Evolutionary conservation across 2,329 filamentous ascomycete genomes (phyloP).

Genomic region (Fusarium verrucosum): DNA sequence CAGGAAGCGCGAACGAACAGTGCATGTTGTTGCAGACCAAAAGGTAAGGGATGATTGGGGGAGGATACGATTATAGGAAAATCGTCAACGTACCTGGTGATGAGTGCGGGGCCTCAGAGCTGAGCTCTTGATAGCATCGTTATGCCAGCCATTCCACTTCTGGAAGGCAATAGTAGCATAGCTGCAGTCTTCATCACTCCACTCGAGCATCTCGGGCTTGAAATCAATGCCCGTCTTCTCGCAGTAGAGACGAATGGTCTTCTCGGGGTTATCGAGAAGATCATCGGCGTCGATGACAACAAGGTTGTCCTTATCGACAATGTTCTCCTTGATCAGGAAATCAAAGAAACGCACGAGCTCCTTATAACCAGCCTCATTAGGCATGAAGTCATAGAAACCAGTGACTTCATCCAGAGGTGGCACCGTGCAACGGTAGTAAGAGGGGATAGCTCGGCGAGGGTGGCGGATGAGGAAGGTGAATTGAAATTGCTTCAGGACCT

Average conservation of each 20-base stretch:
- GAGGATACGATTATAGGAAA: slow-evolving; percentile 19
- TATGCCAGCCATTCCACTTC: slow-evolving; percentile 97
- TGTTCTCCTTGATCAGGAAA: slow-evolving; percentile 73
- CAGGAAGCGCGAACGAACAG: slow-evolving; percentile 35
- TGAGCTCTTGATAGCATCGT: slow-evolving; percentile 88
- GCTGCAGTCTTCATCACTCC: slow-evolving; percentile 80
- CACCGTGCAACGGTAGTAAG: slow-evolving; percentile 92
- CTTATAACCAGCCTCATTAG: slow-evolving; percentile 87
- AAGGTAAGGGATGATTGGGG: slow-evolving; percentile 28
- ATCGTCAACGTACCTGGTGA: slow-evolving; percentile 61
- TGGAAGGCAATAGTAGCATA: slow-evolving; percentile 81
- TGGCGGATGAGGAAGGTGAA: slow-evolving; percentile 98
- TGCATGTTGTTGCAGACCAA: slow-evolving; percentile 36
- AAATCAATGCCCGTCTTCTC: slow-evolving; percentile 82
- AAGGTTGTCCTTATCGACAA: slow-evolving; percentile 78
- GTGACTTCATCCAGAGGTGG: slow-evolving; percentile 85
- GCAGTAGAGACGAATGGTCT: slow-evolving; percentile 82
- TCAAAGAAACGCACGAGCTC: slow-evolving; percentile 90
- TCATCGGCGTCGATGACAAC: slow-evolving; percentile 95
- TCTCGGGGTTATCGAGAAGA: slow-evolving; percentile 83
- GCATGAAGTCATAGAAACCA: slow-evolving; percentile 87
- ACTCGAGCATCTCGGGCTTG: slow-evolving; percentile 79
- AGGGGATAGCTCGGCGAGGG: slow-evolving; percentile 89
- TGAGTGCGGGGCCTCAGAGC: slow-evolving; percentile 76
- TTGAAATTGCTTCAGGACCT: slow-evolving; percentile 81